Base-by-base conservation (phyloP, 1,284 basidiomycete genomes). In the Marasmius tenuissimus region DNA sequence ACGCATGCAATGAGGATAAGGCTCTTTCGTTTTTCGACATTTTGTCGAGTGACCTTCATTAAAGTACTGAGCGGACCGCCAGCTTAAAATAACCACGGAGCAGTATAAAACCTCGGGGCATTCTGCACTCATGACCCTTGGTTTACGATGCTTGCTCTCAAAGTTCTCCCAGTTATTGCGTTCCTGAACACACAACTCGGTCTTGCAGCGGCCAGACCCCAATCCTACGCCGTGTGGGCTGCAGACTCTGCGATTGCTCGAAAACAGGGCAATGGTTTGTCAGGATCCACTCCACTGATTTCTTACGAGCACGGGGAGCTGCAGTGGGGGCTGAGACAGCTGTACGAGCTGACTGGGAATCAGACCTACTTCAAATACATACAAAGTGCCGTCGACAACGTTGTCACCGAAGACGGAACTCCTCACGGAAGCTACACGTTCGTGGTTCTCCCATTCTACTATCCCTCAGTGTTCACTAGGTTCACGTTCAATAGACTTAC, bases 261-360 rank as follows among this genome's bases (percentile, higher is more conserved):
- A 10, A 71, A 72, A 4, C 79, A 82, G 67, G 79, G 79, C 6
- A 78, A 81, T 64, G 79, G 80, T 2, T 67, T 80, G 11, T 68
- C 70, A 45, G 60, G 73, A 2, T 67, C 59, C 33, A 76, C 61
- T 10, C 69, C 78, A 0, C 60, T 67, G 3, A 76, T 79, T n/a
- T 75, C 73, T 2, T 82, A 82, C 63, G 77, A 78, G 60, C 76
- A 82, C 53, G 79, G 79, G 51, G 77, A 76, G 60, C 74, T 81
- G 22, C 74, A 79, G 62, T 78, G 75, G 73, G 78, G 74, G 0
- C 68, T 81, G 11, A 68, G 73, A 14, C 68, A 70, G 33, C 68
- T 81, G 27, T 80, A 73, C 60, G 77, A 78, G 57, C 64, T 60
- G 20, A 79, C 76, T 3, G 76, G 75, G 20, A 80, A 81, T 63